phyloP scores from a whole-genome alignment of 495 filamentous ascomycete species.

The Pseudevernia furfuracea region DNA sequence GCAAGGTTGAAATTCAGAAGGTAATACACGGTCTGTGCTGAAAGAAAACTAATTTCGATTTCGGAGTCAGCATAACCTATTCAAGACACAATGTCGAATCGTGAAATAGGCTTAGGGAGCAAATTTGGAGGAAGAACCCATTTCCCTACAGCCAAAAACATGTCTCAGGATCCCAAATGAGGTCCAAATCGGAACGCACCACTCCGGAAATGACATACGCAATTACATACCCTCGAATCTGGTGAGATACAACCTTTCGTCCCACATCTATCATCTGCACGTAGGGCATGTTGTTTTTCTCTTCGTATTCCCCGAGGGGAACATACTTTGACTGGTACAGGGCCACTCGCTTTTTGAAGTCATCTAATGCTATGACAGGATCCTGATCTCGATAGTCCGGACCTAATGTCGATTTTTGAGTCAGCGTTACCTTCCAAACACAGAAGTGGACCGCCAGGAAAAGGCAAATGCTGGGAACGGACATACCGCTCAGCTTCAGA shows the following conservation, averaged over 20 bases:
- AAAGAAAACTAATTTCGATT: slow-evolving; percentile 51
- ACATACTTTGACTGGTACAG: slow-evolving; percentile 91
- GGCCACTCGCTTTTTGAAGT: slow-evolving; percentile 90
- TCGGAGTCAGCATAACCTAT: background rate
- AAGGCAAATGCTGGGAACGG: background rate
- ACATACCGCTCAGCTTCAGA: slow-evolving; percentile 59
- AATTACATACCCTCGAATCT: slow-evolving; percentile 55
- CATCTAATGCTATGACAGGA: slow-evolving; percentile 67
- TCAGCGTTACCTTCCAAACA: background rate
- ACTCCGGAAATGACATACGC: background rate
- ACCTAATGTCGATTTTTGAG: slow-evolving; percentile 43
- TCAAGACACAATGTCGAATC: background rate
- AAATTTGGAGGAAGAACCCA: background rate
- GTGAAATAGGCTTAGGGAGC: background rate
- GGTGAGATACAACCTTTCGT: slow-evolving; percentile 82
- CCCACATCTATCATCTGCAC: slow-evolving; percentile 98
- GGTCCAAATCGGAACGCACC: background rate
- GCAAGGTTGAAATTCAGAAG: slow-evolving; percentile 93
- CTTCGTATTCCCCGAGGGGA: slow-evolving; percentile 84
- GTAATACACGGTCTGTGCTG: slow-evolving; percentile 84
- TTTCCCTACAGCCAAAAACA: background rate
- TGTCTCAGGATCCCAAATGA: background rate
- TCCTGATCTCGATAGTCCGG: slow-evolving; percentile 95
- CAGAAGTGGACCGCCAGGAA: background rate
- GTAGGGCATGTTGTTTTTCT: slow-evolving; percentile 79